phyloP scores from a whole-genome alignment of 2,329 filamentous ascomycete genomes.

The Malbranchea cinnamomea region DNA sequence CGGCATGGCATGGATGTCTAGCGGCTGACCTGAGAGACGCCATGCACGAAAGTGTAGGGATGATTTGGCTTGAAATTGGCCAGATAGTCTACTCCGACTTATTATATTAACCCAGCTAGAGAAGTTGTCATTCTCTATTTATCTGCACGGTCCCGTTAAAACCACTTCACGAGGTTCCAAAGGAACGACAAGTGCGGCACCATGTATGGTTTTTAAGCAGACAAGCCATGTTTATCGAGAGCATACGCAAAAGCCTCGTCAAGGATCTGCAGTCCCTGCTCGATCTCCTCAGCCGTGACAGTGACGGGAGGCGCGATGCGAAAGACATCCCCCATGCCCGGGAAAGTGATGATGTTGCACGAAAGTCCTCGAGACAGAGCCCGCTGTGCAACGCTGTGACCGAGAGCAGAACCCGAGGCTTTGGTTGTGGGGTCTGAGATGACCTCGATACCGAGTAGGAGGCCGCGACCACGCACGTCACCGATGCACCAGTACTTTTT shows the following conservation, averaged over 20 bases:
- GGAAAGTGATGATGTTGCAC: constrained; percentile 41
- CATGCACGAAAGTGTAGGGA: too few species aligned
- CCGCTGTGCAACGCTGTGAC: constrained; percentile 31
- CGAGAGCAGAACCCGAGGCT: constrained; percentile 33
- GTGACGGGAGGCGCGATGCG: constrained; percentile 47
- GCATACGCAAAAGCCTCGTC: constrained; percentile 46
- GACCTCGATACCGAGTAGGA: constrained; percentile 46
- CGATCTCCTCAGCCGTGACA: constrained; percentile 35
- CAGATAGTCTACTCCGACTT: too few species aligned
- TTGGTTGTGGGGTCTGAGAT: constrained; percentile 37
- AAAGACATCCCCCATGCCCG: constrained; percentile 42
- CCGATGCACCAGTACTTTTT: constrained; percentile 45
- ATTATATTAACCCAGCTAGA: too few species aligned
- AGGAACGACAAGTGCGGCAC: too few species aligned
- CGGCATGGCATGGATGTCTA: too few species aligned
- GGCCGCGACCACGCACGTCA: constrained; percentile 43
- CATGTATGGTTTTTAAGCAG: too few species aligned
- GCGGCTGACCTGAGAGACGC: too few species aligned
- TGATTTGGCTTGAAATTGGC: too few species aligned
- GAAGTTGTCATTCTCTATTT: too few species aligned
- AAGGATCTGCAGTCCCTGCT: constrained; percentile 40
- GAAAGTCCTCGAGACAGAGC: constrained; percentile 41
- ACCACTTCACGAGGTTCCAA: too few species aligned
- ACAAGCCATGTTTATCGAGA: too few species aligned
- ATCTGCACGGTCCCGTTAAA: too few species aligned